These are phyloP conservation scores for Saturnispora sekii DNA, from an alignment of 805 yeast species.

Conservation along the genomic window DNA sequence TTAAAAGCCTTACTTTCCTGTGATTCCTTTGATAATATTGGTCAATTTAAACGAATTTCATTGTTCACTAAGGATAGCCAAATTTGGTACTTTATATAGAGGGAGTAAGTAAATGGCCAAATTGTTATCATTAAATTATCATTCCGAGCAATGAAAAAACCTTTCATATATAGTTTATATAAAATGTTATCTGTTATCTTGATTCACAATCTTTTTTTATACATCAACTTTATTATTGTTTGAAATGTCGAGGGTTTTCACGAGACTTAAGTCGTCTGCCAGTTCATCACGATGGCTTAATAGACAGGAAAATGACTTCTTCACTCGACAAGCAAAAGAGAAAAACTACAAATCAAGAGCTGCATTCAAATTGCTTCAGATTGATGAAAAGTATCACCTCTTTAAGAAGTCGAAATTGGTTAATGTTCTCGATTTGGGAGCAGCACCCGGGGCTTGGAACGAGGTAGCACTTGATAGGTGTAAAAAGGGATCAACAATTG, in stretches of 20 bases:
- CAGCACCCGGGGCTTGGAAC: conserved; percentile 94
- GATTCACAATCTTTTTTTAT: not conserved
- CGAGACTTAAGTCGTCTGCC: conserved; percentile 21
- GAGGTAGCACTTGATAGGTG: conserved; percentile 63
- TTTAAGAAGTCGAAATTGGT: conserved; percentile 27
- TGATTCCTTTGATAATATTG: too few relatives aligned
- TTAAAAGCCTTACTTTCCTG: too few relatives aligned
- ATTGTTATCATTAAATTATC: too few relatives aligned
- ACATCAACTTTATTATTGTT: not conserved
- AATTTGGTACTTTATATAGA: too few relatives aligned
- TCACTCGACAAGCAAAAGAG: conserved; percentile 54
- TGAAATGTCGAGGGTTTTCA: not conserved
- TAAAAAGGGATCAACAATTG: conserved; percentile 40
- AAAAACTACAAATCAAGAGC: conserved; percentile 73
- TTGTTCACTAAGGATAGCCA: too few relatives aligned
- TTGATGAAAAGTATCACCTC: conserved; percentile 53
- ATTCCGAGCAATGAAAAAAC: too few relatives aligned
- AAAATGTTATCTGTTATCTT: too few relatives aligned
- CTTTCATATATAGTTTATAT: too few relatives aligned
- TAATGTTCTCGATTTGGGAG: conserved; percentile 75
- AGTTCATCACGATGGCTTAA: conserved; percentile 68
- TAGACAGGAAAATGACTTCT: conserved; percentile 58
- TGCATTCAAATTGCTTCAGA: conserved; percentile 75
- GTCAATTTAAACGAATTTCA: too few relatives aligned
- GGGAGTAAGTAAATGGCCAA: too few relatives aligned